A percentile compares a stretch with the other conserved stretches of the same genome.
Evolutionary conservation across 2,329 filamentous ascomycete species (phyloP).

Genomic region (Exserohilum turcica): DNA sequence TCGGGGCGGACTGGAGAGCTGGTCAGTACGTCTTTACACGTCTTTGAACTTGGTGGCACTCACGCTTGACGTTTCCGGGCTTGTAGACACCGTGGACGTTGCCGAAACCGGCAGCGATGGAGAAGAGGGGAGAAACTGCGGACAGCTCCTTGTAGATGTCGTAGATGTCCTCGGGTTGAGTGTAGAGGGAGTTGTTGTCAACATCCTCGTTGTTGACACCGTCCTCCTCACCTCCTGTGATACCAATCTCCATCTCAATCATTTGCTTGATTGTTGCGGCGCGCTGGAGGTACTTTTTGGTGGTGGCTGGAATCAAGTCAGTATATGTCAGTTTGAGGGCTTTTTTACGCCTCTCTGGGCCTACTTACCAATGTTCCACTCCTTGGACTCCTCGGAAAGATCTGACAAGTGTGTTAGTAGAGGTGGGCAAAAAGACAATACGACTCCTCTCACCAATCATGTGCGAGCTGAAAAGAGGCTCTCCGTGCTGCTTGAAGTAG

Average conservation of each 20-base stretch:
- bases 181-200: constrained; percentile 68
- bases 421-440: neutral
- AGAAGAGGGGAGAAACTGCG: constrained; percentile 91
- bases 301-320: constrained; percentile 63
- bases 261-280: constrained; percentile 94
- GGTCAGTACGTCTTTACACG: neutral
- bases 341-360: neutral
- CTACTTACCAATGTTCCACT: constrained; percentile 72
- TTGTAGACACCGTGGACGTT: constrained; percentile 79
- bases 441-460: constrained; percentile 71
- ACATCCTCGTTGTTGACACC: constrained; percentile 63
- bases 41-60: neutral
- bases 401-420: constrained; percentile 46
- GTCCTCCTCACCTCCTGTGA: constrained; percentile 93
- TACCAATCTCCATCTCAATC: constrained; percentile 93
- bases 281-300: constrained; percentile 76
- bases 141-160: constrained; percentile 66
- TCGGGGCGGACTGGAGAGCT: constrained; percentile 73
- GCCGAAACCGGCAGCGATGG: constrained; percentile 80
- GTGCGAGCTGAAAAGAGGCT: constrained; percentile 68
- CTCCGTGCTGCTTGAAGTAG: constrained; percentile 88
- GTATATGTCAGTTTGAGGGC: neutral
- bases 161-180: constrained; percentile 36
- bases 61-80: constrained; percentile 56
- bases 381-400: constrained; percentile 73